Evolutionary conservation across 2,329 filamentous ascomycete species (phyloP).

Genomic region (Stagonosporopsis rhizophila): DNA sequence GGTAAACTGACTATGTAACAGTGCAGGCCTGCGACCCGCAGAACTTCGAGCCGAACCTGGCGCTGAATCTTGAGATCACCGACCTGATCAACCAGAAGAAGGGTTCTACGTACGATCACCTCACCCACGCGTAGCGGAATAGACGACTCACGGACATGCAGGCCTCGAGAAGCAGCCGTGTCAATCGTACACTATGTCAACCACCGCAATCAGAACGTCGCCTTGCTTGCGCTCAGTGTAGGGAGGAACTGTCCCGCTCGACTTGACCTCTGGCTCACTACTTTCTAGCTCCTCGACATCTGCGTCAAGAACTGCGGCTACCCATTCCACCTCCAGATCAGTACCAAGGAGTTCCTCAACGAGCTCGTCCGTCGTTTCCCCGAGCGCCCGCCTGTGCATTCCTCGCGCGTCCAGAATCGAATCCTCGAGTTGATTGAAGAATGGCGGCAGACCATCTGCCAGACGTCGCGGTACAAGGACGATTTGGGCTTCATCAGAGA

Average conservation of each 20-base stretch:
- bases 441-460: conserved; percentile 97
- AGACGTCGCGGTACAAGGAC: conserved; percentile 96
- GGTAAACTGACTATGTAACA: conserved; percentile 39
- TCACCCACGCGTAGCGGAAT: neutral
- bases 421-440: conserved; percentile 97
- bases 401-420: conserved; percentile 85
- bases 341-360: conserved; percentile 98
- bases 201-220: conserved; percentile 94
- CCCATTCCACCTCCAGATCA: conserved; percentile 97
- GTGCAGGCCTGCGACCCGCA: conserved; percentile 94
- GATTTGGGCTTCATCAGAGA: conserved; percentile 95
- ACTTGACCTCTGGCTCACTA: conserved; percentile 32
- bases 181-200: conserved; percentile 95
- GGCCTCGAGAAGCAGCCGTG: conserved; percentile 89
- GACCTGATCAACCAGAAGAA: conserved; percentile 98
- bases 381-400: conserved; percentile 85
- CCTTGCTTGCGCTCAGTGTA: conserved; percentile 81
- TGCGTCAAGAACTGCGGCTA: conserved; percentile 99
- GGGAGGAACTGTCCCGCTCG: conserved; percentile 36
- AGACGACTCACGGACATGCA: conserved; percentile 42
- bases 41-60: conserved; percentile 97
- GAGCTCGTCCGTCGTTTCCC: conserved; percentile 96
- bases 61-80: conserved; percentile 92
- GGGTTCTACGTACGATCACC: conserved; percentile 72
- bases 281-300: conserved; percentile 80